These are phyloP conservation scores for Colletotrichum magnum DNA, from an alignment of 2,329 filamentous ascomycete genomes.

Conservation along the genomic window DNA sequence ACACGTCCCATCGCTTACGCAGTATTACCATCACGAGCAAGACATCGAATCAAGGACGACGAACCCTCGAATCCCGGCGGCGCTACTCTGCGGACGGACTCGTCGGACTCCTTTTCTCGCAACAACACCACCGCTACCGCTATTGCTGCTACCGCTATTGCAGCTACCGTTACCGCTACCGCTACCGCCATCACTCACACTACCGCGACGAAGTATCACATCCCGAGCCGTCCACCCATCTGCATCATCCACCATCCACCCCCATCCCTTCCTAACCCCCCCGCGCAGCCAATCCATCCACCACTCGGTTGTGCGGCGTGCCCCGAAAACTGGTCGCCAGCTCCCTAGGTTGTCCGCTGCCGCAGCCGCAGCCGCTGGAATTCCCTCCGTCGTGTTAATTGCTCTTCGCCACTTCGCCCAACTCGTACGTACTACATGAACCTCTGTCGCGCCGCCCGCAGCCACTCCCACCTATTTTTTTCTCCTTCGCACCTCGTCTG, in stretches of 20 bases:
- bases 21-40: background rate
- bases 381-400: constrained; percentile 19
- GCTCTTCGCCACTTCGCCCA: constrained; percentile 37
- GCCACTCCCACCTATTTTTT: constrained; percentile 28
- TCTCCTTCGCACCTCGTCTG: constrained; percentile 23
- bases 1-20: background rate
- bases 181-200: too few relatives aligned
- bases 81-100: constrained; percentile 24
- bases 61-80: background rate
- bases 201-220: too few relatives aligned
- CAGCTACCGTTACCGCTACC: too few relatives aligned
- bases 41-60: background rate
- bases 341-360: constrained; percentile 25
- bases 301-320: constrained; percentile 30
- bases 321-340: constrained; percentile 23
- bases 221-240: constrained; percentile 15
- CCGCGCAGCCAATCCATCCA: constrained; percentile 3
- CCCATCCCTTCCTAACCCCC: constrained; percentile 5
- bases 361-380: background rate
- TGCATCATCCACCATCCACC: constrained; percentile 1
- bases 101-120: constrained; percentile 3
- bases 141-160: background rate
- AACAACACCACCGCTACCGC: background rate
- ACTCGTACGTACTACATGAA: constrained; percentile 34
- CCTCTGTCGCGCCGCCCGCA: constrained; percentile 35